Evolutionary conservation across 2,329 filamentous ascomycete species (phyloP), one percentile per base, ranked within the genome.

Genomic region (Trichoderma breve): DNA sequence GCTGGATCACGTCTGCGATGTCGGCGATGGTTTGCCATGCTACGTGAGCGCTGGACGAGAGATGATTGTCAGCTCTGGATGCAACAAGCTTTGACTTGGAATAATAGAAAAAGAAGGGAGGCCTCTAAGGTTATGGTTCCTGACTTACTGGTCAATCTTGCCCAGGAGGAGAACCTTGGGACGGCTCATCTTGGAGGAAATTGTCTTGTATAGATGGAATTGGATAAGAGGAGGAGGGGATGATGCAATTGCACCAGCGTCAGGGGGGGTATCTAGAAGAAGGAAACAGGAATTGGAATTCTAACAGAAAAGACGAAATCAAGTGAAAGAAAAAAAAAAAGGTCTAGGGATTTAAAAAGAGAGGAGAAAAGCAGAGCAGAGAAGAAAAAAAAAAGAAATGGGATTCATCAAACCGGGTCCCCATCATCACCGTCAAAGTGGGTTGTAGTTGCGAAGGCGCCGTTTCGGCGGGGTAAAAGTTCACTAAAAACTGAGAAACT

Each of bases 1-100:
- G 89, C 15, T 82, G 81, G 53, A 95, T 76, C 57, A 95, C 81
- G n/a, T 93, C 88, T 55, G 91, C 91, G 24, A 92, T 80, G 26
- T 86, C 80, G 66, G 83, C 82, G 70, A 96, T 85, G 6, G 85
- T 80, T n/a, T 86, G 79, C 90, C 91, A 94, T 72, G 88, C 83
- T 53, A 88, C 83, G 73, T 90, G 85, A 53, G 92, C 93, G 78
- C 91, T n/a, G 28, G 9, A 24, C 57, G 28, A 11, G 28, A 21
- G 5, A 28, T 39, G 12, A 4, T 62, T 62, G 71, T 70, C 60
- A 67, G 66, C 14, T 30, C 21, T 21, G 15, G 18, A 24, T 24
- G 21, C 11, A 24, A 24, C 21, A 9, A 36, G 53, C 8, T 28
- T 34, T 9, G 34, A 51, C 12, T n/a, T 11, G 9, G 28, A 9